Evolutionary conservation across 768 basidiomycete genomes (phyloP).

Genomic region (Mycena crocata): DNA sequence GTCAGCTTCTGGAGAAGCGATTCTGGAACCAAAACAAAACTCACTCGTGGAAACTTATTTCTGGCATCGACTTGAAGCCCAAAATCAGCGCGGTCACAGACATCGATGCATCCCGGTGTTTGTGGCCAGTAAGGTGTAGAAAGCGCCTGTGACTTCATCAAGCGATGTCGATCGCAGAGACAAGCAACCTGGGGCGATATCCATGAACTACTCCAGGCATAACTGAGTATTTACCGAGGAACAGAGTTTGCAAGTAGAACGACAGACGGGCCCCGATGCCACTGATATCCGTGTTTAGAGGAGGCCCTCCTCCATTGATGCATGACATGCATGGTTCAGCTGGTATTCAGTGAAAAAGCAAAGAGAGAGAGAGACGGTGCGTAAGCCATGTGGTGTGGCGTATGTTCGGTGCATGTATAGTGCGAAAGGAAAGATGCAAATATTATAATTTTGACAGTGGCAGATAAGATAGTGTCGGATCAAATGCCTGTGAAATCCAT

Average conservation of each 20-base stretch:
- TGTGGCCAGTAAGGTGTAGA: conserved; percentile 32
- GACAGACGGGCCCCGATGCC: conserved; percentile 31
- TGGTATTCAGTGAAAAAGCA: too few species aligned
- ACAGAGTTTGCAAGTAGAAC: conserved; percentile 34
- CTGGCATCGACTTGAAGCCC: conserved; percentile 25
- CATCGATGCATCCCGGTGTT: conserved; percentile 32
- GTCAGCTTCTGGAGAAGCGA: conserved; percentile 32
- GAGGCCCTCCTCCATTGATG: conserved; percentile 16
- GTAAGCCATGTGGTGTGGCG: too few species aligned
- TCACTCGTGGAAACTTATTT: conserved; percentile 33
- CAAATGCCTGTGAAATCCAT: too few species aligned
- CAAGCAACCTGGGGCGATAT: conserved; percentile 18
- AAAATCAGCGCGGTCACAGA: conserved; percentile 28
- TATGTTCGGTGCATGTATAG: too few species aligned
- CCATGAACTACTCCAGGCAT: background rate
- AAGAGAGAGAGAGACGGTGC: too few species aligned
- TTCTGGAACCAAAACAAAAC: background rate
- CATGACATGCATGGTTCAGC: conserved; percentile 4
- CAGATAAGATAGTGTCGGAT: too few species aligned
- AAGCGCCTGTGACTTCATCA: conserved; percentile 23
- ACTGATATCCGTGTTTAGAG: conserved; percentile 28
- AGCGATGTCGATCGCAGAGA: conserved; percentile 19
- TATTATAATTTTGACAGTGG: too few species aligned
- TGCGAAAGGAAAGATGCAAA: too few species aligned
- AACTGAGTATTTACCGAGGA: conserved; percentile 21